A percentile compares a stretch with the other conserved stretches of the same genome.
Evolutionary conservation across 371 early-diverging fungal genomes (phyloP).

Genomic region (Batkoa obscura): DNA sequence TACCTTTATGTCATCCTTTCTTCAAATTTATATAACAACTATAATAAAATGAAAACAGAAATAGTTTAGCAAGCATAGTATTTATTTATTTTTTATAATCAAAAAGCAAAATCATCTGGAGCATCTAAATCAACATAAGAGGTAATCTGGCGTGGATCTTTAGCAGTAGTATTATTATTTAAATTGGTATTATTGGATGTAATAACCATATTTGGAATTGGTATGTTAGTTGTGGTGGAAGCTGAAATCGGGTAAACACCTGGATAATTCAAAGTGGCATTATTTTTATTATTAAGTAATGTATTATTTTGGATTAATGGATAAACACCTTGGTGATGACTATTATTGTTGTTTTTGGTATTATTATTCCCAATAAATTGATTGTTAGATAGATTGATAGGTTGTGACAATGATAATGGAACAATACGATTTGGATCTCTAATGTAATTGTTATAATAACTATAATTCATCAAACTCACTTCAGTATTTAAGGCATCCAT

Average conservation of each 20-base stretch:
- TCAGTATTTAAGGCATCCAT: constrained; percentile 34
- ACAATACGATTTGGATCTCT: constrained; percentile 51
- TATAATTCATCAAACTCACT: constrained; percentile 10
- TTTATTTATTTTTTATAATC: too few relatives aligned
- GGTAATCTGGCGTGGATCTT: constrained; percentile 34
- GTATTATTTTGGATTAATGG: constrained; percentile 7
- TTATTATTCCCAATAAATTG: constrained; percentile 1
- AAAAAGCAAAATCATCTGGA: constrained; percentile 15
- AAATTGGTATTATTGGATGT: background rate
- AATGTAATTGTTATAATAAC: constrained; percentile 53
- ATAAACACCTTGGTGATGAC: background rate
- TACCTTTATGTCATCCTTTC: too few relatives aligned
- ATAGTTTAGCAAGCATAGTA: too few relatives aligned
- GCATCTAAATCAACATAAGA: constrained; percentile 79
- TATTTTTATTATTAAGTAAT: too few relatives aligned
- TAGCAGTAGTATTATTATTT: background rate
- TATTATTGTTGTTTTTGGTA: background rate
- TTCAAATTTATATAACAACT: too few relatives aligned
- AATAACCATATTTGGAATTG: background rate
- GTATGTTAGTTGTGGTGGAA: constrained; percentile 1
- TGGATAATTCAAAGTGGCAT: constrained; percentile 8
- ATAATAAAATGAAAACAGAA: too few relatives aligned
- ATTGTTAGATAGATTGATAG: constrained; percentile 6
- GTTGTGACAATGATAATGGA: constrained; percentile 18
- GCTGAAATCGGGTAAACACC: background rate